A percentile compares a stretch with the other conserved stretches of the same genome.
phyloP scores from a whole-genome alignment of 352 stramenopile species.

The Globisporangium heterothallicum region DNA sequence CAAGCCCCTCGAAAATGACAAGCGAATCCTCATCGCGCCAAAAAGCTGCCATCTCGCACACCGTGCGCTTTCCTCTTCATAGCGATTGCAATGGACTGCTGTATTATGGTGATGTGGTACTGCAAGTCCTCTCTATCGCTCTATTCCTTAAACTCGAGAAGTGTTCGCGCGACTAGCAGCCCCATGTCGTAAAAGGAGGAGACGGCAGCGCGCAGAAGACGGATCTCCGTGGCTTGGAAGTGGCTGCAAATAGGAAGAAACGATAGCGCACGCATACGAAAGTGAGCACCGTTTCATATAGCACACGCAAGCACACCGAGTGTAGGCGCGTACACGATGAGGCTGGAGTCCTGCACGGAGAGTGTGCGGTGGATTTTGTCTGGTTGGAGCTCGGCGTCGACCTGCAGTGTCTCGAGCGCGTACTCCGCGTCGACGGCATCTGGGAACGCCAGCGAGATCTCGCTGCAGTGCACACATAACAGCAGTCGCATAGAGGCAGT shows the following conservation, averaged over 20 bases:
- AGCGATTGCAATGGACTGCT: too few relatives aligned
- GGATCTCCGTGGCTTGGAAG: constrained; percentile 80
- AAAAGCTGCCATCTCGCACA: too few relatives aligned
- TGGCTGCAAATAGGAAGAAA: constrained; percentile 31
- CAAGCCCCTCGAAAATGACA: constrained; percentile 5
- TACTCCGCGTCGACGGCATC: constrained; percentile 58
- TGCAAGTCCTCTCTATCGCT: too few relatives aligned
- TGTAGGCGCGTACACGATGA: constrained; percentile 59
- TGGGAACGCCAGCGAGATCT: constrained; percentile 63
- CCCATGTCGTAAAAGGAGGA: constrained; percentile 88
- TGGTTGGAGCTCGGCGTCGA: constrained; percentile 83
- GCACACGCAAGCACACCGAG: too few relatives aligned
- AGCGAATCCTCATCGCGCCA: too few relatives aligned
- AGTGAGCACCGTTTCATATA: constrained; percentile 7
- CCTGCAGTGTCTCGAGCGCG: constrained; percentile 74
- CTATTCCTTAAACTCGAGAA: constrained; percentile 86
- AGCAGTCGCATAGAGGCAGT: background rate
- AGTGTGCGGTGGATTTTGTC: constrained; percentile 82
- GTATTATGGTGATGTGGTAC: too few relatives aligned
- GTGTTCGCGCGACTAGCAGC: constrained; percentile 58
- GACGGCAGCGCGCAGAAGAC: constrained; percentile 74
- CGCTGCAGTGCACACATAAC: constrained; percentile 19
- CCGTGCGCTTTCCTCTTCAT: too few relatives aligned
- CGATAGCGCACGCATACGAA: background rate
- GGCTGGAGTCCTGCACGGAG: constrained; percentile 45